phyloP scores from a whole-genome alignment of 2,329 filamentous ascomycete genomes.

The Gliomastix tumulicola region DNA sequence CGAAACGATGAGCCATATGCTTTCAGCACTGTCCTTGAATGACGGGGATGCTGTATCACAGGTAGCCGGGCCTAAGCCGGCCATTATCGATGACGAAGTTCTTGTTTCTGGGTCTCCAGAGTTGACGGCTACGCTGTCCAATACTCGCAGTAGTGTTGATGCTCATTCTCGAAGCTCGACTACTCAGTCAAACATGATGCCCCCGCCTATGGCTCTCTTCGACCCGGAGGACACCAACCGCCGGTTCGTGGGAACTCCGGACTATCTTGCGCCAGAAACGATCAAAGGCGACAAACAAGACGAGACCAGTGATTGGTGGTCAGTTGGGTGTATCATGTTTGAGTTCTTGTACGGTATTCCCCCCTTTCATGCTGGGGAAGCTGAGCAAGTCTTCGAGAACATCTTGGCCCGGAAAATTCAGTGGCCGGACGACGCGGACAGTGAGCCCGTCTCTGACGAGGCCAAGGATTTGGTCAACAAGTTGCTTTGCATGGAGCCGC shows the following conservation, averaged over 20 bases:
- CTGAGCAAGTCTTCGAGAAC: constrained; percentile 94
- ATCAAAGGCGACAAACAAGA: constrained; percentile 94
- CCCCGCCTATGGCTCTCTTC: constrained; percentile 89
- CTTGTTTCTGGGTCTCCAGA: constrained; percentile 73
- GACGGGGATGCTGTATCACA: too few species aligned
- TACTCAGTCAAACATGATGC: constrained; percentile 63
- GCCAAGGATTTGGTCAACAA: constrained; percentile 93
- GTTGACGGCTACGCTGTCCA: constrained; percentile 34
- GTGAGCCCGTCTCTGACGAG: constrained; percentile 68
- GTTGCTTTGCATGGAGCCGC: constrained; percentile 78
- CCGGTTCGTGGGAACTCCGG: constrained; percentile 91
- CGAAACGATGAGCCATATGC: constrained; percentile 76
- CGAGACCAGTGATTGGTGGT: constrained; percentile 99
- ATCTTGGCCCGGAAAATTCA: constrained; percentile 84
- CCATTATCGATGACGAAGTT: constrained; percentile 64
- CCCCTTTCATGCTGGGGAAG: constrained; percentile 84
- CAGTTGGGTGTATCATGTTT: constrained; percentile 95
- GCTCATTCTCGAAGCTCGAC: constrained; percentile 22
- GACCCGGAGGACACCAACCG: constrained; percentile 91
- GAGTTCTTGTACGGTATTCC: constrained; percentile 92
- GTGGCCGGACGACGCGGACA: constrained; percentile 81
- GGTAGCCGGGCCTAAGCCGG: constrained; percentile 31
- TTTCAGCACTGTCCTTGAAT: constrained; percentile 69
- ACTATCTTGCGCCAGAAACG: constrained; percentile 94
- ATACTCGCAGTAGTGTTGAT: constrained; percentile 18